Evolutionary conservation across 306 rosid species (phyloP).

Genomic region (Begonia peltatifolia): DNA sequence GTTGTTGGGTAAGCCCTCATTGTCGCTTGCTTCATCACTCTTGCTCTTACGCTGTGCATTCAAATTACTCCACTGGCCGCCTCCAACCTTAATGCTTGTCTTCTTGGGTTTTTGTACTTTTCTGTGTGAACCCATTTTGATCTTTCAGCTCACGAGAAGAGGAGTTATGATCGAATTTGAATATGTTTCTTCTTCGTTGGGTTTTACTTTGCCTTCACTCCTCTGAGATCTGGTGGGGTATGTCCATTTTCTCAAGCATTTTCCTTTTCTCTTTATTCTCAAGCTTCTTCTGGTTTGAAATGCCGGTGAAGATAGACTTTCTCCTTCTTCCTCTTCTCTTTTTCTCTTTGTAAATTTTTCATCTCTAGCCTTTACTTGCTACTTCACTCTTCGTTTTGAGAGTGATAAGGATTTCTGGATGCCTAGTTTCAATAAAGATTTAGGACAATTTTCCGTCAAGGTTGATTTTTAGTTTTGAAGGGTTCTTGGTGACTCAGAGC

Average conservation of each 20-base stretch:
- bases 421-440: slow-evolving; percentile 11
- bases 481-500: slow-evolving; percentile 19
- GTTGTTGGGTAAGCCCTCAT: not conserved
- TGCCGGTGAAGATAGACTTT: slow-evolving; percentile 26
- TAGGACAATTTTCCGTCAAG: slow-evolving; percentile 22
- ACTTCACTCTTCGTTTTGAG: slow-evolving; percentile 34
- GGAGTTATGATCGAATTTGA: slow-evolving; percentile 41
- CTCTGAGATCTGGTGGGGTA: slow-evolving; percentile 74
- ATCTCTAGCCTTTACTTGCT: slow-evolving; percentile 13
- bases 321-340: slow-evolving; percentile 10
- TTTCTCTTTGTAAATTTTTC: slow-evolving; percentile 3
- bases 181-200: slow-evolving; percentile 25
- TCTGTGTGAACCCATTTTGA: slow-evolving; percentile 18
- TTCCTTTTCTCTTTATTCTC: slow-evolving; percentile 11
- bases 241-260: slow-evolving; percentile 15
- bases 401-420: slow-evolving; percentile 18
- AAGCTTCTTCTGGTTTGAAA: slow-evolving; percentile 23
- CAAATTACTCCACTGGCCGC: too few relatives aligned
- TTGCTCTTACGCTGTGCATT: slow-evolving; percentile 9
- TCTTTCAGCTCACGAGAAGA: slow-evolving; percentile 37
- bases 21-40: too few relatives aligned
- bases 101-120: slow-evolving; percentile 12
- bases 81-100: slow-evolving; percentile 14
- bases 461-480: slow-evolving; percentile 1
- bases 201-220: slow-evolving; percentile 37